phyloP scores from a whole-genome alignment of 352 stramenopile genomes.

The Phytophthora cactorum region DNA sequence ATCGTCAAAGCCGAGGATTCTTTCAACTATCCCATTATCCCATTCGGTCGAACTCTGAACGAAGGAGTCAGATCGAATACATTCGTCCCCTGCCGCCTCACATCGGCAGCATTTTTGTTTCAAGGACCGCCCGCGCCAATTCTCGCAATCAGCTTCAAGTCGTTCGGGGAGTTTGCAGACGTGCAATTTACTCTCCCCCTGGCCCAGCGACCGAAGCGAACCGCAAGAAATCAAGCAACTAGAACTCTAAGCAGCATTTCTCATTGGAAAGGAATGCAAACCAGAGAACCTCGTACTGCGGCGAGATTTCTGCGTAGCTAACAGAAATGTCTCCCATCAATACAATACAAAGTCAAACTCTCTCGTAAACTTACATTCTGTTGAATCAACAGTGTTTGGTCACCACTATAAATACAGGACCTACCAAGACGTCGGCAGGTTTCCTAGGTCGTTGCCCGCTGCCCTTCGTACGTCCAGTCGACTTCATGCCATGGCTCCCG shows the following conservation, averaged over 20 bases:
- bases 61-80: conserved; percentile 27
- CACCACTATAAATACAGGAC: background rate
- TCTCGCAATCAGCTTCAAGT: conserved; percentile 23
- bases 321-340: conserved; percentile 8
- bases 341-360: conserved; percentile 19
- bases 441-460: background rate
- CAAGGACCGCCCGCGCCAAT: conserved; percentile 1
- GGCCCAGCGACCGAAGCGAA: conserved; percentile 27
- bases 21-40: conserved; percentile 3
- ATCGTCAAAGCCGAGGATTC: background rate
- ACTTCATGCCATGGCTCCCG: background rate
- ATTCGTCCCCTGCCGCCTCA: conserved; percentile 10
- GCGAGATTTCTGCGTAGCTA: conserved; percentile 23
- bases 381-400: background rate
- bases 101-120: conserved; percentile 7
- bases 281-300: conserved; percentile 2
- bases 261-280: conserved; percentile 38
- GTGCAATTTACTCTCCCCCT: conserved; percentile 28
- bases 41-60: conserved; percentile 22
- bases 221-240: conserved; percentile 1
- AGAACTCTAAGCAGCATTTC: conserved; percentile 24
- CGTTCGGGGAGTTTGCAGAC: conserved; percentile 31
- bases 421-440: background rate
- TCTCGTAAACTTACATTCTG: background rate
- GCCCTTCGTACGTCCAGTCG: background rate